phyloP scores from a whole-genome alignment of 2,329 filamentous ascomycete genomes.

The Gnomoniopsis smithogilvyi region DNA sequence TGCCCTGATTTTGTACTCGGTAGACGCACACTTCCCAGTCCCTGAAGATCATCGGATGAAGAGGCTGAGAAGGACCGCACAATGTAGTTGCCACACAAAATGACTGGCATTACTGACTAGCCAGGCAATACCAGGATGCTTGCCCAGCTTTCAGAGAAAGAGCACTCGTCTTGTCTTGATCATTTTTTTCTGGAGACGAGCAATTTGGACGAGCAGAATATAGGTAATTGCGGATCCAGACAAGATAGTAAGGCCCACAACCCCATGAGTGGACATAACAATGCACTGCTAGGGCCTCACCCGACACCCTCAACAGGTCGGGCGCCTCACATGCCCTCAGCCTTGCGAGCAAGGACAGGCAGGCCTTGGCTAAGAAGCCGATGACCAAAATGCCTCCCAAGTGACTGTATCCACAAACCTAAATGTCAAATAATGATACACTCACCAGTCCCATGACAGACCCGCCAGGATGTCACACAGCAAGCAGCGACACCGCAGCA shows the following conservation, averaged over 20 bases:
- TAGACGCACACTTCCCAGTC: neutral
- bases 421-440: too few relatives aligned
- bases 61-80: neutral
- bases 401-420: too few relatives aligned
- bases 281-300: neutral
- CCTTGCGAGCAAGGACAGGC: neutral
- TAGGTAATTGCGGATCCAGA: neutral
- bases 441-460: too few relatives aligned
- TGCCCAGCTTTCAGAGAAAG: neutral
- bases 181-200: neutral
- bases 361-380: neutral
- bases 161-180: neutral
- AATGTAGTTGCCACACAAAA: neutral
- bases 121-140: neutral
- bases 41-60: neutral
- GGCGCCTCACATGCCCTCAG: neutral
- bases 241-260: neutral
- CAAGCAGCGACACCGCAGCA: too few relatives aligned
- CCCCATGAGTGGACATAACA: neutral
- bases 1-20: neutral
- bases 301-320: neutral
- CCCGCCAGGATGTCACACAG: too few relatives aligned
- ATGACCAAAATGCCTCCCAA: neutral
- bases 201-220: neutral
- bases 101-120: neutral